Evolutionary conservation across 2,329 filamentous ascomycete species (phyloP), one percentile per base, ranked within the genome.

Genomic region (Exophiala phaeomuriformis): DNA sequence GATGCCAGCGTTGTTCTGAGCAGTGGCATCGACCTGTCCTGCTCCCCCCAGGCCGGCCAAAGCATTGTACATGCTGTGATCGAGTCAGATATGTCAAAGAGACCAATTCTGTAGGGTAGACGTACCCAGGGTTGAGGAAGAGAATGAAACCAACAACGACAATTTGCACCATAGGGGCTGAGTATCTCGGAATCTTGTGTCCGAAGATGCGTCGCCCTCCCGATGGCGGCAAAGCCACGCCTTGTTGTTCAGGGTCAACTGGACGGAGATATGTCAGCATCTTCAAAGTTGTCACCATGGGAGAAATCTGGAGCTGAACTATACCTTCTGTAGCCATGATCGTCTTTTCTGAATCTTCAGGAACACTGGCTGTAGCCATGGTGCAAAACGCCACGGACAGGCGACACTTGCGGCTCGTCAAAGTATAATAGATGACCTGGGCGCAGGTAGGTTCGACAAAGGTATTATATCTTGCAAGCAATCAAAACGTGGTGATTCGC

Each of bases 81-180:
- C 7, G 44, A 10, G 19, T 51, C 27, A 51, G 49, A 33, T 12
- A 2, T 6, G 2, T 10, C 36, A 41, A 81, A 84, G 45, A 85
- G 81, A 56, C 84, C 19, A 19, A 75, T 28, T 81, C 75, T 51
- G 89, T 83, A 75, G 89, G 77, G 56, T 84, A 62, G 30, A 89
- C 75, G 70, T 89, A 86, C 42, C 83, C 83, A 0, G 84, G 84
- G 65, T 83, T 86, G 55, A 86, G 67, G 73, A 86, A 85, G 65
- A 82, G 85, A 46, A 86, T 82, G 56, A 85, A 75, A 28, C 82
- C 76, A 51, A 90, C 84, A 75, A 89, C 77, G 58, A 85, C 63
- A 33, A 90, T 76, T 71, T 90, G 86, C 39, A 82, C 69, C 65
- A 82, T 80, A 10, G 86, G 86, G 54, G 85, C 88, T 27, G 86